Base-by-base conservation (phyloP, 148 eudicot species). In the Diospyros lotus region DNA sequence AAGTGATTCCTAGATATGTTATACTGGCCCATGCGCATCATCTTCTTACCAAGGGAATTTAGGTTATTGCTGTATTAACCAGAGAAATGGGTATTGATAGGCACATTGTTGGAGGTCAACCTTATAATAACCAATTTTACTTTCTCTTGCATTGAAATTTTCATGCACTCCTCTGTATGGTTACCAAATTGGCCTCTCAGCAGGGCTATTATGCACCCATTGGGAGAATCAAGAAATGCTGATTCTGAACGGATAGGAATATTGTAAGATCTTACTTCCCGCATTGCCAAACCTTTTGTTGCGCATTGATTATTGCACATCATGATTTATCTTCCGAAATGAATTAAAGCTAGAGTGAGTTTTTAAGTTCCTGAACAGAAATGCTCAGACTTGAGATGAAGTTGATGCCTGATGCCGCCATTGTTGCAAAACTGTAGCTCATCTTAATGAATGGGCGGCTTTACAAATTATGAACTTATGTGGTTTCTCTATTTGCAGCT, bases 401-500 rank as follows among this genome's bases (percentile, higher is more conserved):
- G 43, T 53, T 18, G 56, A 48, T 73, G 46, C 8, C 38, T 62
- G 4, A 56, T 5, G 44, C n/a, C 9, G 11, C 38, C 11, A 60
- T 1, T 73, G 45, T 61, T 73, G 66, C 58, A 28, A 42, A 71
- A 58, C 48, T 68, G 15, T 71, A 45, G 17, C 62, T 48, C 56
- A 39, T 28, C 28, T 46, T 46, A 9, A 10, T 62, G 28, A 73
- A 63, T 11, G 50, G 2, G 6, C 2, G 12, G 46, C n/a, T 73
- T 48, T 48, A 2, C 12, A 2, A 6, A 14, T 48, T 13, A 64
- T 46, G 14, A 13, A 9, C 44, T 8, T 72, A 60, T 44, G 48
- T 64, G 69, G 69, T 52, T 51, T 74, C 69, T 54, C 15, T 46
- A 6, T 40, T 64, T 74, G 76, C 69, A 64, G 42, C 52, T 42